Base-by-base conservation (phyloP, 2,329 filamentous ascomycete genomes). In the Aureobasidium zeae region DNA sequence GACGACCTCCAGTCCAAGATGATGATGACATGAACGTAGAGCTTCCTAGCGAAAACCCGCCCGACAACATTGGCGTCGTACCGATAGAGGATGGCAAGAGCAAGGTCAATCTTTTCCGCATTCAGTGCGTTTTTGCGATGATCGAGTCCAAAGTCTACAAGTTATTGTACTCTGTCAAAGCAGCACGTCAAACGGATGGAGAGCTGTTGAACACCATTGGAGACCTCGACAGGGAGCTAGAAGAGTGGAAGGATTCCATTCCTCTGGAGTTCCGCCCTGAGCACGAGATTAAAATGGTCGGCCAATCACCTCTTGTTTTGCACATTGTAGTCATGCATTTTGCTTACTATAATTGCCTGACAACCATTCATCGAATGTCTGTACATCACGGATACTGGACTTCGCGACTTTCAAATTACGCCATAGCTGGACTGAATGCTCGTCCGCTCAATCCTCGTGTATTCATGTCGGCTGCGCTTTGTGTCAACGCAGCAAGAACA, bases 301-400 rank as follows among this genome's bases (percentile, higher is more conserved):
- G 83, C 0, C 86, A 95, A 61, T 93, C 87, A 0, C 88, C 89
- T 1, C 72, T 96, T n/a, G 88, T 96, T 15, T 70, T 98, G 15
- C 89, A 96, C 52, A 79, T 98, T 41, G 88, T 94, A 48, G 86
- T 94, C 60, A 69, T 98, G 46, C 91, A 98, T 62, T 93, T 98
- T 56, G 82, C 86, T 1, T 98, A 98, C 64, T 96, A 96, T 69
- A 98, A 98, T 61, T 95, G 88, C 55, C 67, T 98, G 39, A 95
- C 89, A 1, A 98, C 91, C 0, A 95, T 98, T 51, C 91, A 98
- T 61, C 85, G 91, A 39, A 98, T 96, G 91, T 94, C 86, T 30
- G 84, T 96, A 21, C 91, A 96, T 55, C 88, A 95, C 59, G 91
- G 91, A 11, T 95, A 94, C 65, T 98, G 91, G 91, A 96, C 89